Percentiles rank a stretch among this genome's conserved stretches.
Evolutionary conservation across 2,329 filamentous ascomycete species (phyloP).

Genomic region (Aspergillus uvarum): DNA sequence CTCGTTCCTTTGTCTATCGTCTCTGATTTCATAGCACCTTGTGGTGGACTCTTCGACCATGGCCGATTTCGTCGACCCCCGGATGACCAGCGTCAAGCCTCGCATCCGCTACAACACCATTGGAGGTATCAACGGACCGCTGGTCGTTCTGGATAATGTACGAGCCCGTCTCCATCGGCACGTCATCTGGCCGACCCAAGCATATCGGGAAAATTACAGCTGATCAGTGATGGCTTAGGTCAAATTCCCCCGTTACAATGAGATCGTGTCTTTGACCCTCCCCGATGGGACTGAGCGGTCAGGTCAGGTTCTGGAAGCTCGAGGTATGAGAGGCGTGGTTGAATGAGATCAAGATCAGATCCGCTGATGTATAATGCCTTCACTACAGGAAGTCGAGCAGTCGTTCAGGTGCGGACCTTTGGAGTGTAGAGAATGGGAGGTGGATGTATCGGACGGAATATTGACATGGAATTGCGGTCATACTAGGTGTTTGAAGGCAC

Average conservation of each 20-base stretch:
- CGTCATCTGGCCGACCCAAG: background rate
- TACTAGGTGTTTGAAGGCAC: constrained; percentile 93
- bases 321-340: constrained; percentile 61
- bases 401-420: constrained; percentile 74
- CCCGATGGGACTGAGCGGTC: constrained; percentile 92
- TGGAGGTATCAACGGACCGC: constrained; percentile 93
- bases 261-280: constrained; percentile 94
- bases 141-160: constrained; percentile 97
- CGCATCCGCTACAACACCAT: constrained; percentile 96
- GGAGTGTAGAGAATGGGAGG: constrained; percentile 7
- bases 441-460: constrained; percentile 11
- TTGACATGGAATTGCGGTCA: constrained; percentile 27
- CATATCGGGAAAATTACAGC: background rate
- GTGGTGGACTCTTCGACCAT: constrained; percentile 29
- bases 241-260: constrained; percentile 96
- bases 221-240: constrained; percentile 58
- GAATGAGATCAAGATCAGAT: background rate
- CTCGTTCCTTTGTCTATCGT: constrained; percentile 7
- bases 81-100: constrained; percentile 60
- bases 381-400: constrained; percentile 75
- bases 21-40: background rate
- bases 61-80: constrained; percentile 46
- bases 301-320: constrained; percentile 94
- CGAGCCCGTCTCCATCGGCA: constrained; percentile 33
- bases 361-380: constrained; percentile 18